Conservation (phyloP, 2,329 filamentous ascomycete genomes). For the Botrytis galanthina region DNA sequence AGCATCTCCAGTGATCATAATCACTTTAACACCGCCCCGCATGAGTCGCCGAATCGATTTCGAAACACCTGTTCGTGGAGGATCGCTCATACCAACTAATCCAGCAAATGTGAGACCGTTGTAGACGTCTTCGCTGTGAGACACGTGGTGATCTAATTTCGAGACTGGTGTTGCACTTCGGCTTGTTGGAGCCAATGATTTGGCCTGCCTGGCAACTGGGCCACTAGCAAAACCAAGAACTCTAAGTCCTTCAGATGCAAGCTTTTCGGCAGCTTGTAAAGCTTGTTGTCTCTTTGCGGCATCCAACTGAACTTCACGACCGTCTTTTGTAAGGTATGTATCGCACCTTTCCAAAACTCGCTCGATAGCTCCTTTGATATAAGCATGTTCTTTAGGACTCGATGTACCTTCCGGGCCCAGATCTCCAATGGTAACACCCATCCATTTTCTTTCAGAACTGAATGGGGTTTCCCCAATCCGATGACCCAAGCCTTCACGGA, state of each 20-base stretch:
- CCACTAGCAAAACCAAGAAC: conserved; percentile 95
- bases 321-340: conserved; percentile 83
- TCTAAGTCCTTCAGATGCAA: conserved; percentile 85
- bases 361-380: conserved; percentile 94
- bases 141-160: conserved; percentile 32
- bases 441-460: conserved; percentile 97
- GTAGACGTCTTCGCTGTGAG: conserved; percentile 71
- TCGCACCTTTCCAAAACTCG: conserved; percentile 83
- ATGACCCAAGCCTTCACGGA: conserved; percentile 79
- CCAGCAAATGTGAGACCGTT: conserved; percentile 85
- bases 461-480: conserved; percentile 87
- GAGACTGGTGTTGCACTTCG: conserved; percentile 54
- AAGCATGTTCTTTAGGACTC: conserved; percentile 69
- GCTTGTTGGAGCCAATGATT: conserved; percentile 38
- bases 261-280: conserved; percentile 73
- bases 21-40: conserved; percentile 91
- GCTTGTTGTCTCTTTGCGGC: conserved; percentile 71
- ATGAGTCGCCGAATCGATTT: conserved; percentile 86
- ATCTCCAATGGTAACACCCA: conserved; percentile 83
- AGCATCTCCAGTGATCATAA: conserved; percentile 98
- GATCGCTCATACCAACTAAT: conserved; percentile 95
- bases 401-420: conserved; percentile 34
- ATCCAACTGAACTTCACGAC: conserved; percentile 82
- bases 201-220: conserved; percentile 52
- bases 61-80: conserved; percentile 84